Percentiles rank a stretch among this genome's conserved stretches.
These are phyloP conservation scores for Suillus plorans DNA, from an alignment of 768 basidiomycete genomes.

Conservation along the genomic window DNA sequence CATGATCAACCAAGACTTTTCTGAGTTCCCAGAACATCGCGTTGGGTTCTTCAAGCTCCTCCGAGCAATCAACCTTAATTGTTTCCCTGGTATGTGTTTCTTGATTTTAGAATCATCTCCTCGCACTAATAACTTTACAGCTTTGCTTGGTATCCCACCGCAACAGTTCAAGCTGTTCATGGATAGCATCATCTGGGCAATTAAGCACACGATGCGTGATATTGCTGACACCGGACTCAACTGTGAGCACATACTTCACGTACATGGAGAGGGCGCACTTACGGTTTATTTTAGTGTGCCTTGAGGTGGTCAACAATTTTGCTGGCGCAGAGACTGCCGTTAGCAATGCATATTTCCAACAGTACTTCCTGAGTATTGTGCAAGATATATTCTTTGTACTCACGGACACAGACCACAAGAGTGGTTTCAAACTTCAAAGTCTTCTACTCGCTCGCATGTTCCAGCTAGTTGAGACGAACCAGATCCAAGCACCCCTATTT, in stretches of 20 bases:
- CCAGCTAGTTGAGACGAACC: constrained; percentile 82
- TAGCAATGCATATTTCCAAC: constrained; percentile 92
- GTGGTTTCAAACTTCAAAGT: constrained; percentile 95
- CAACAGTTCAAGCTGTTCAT: constrained; percentile 95
- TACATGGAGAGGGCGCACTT: constrained; percentile 7
- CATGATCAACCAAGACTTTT: constrained; percentile 99
- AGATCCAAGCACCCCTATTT: constrained; percentile 80
- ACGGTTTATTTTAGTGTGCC: constrained; percentile 57
- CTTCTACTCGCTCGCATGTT: constrained; percentile 91
- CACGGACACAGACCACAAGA: constrained; percentile 98
- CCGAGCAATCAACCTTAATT: constrained; percentile 86
- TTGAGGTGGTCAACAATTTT: constrained; percentile 96
- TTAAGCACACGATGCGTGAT: constrained; percentile 99
- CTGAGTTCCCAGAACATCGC: constrained; percentile 98
- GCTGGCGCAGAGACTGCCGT: constrained; percentile 75
- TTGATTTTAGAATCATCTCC: background rate
- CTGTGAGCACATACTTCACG: constrained; percentile 39
- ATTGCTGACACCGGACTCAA: constrained; percentile 91
- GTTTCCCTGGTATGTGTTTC: constrained; percentile 78
- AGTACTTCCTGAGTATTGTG: constrained; percentile 89
- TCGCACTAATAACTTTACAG: constrained; percentile 36
- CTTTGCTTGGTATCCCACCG: constrained; percentile 84
- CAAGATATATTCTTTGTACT: constrained; percentile 98
- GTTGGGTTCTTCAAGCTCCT: constrained; percentile 96
- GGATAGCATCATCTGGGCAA: constrained; percentile 99